Base-by-base conservation (phyloP, 768 basidiomycete genomes). In the Pluteus cervinus region DNA sequence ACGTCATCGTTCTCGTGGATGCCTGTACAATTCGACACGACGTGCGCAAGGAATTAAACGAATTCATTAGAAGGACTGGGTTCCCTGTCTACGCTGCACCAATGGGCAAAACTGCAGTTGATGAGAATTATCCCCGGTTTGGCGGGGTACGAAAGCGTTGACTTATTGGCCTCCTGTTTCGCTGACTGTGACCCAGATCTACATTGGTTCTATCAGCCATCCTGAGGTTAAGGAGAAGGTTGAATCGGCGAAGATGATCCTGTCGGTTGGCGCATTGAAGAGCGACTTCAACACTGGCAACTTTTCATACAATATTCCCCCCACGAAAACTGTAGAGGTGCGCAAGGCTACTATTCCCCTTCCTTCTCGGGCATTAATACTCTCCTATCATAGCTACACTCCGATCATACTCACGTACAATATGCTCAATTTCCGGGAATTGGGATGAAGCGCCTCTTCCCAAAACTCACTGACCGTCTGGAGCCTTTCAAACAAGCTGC, bases 271-370 rank as follows among this genome's bases (percentile, higher is more conserved):
- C 4, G 59, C 64, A 1, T 62, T 87, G 34, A 76, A 74, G 53
- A 78, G 73, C 31, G 89, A 93, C 56, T 90, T 88, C 66, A 93
- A 93, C 58, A 87, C 86, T 1, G 90, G 88, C 22, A 84, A 83
- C 56, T 91, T 89, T 58, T 82, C 83, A 0, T 88, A 86, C 50
- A 74, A 72, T 34, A 79, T 83, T 31, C 76, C 81, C 4, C 65
- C 65, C 0, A 55, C 58, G 8, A 68, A 66, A 26, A 78, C 75
- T 10, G 64, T 88, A 44, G 86, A 86, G 68, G 84, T 82, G 46
- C 10, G 47, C 40, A 17, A n/a, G n/a, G n/a, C n/a, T n/a, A n/a
- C n/a, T n/a, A n/a, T n/a, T n/a, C n/a, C n/a, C n/a, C n/a, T n/a
- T n/a, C n/a, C n/a, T n/a, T n/a, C n/a, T n/a, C n/a, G n/a, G n/a